Percentiles rank a stretch among this genome's conserved stretches.
Evolutionary conservation across 73 alveolate species (phyloP).

Genomic region (Paramecium biaurelia): DNA sequence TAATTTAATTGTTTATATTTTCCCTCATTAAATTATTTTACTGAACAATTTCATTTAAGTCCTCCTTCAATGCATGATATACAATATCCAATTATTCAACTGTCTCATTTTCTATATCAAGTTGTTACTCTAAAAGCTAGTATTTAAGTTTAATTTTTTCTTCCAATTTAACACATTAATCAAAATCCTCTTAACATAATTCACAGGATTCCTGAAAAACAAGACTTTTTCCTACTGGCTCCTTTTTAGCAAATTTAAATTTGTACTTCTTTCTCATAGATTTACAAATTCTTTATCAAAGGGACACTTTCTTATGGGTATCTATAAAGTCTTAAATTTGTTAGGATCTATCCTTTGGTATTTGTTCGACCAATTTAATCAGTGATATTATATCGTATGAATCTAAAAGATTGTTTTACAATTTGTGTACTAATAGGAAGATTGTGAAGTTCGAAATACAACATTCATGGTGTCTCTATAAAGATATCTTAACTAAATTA

Average conservation of each 20-base stretch:
- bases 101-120: not conserved
- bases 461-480: slow-evolving; percentile 7
- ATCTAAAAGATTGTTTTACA: slow-evolving; percentile 19
- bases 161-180: not conserved
- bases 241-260: not conserved
- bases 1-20: not conserved
- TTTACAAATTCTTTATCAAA: not conserved
- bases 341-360: not conserved
- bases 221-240: slow-evolving; percentile 23
- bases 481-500: not conserved
- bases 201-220: not conserved
- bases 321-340: not conserved
- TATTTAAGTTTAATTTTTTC: not conserved
- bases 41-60: not conserved
- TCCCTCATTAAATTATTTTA: not conserved
- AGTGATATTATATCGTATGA: not conserved
- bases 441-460: not conserved
- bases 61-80: not conserved
- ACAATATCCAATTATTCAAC: slow-evolving; percentile 14
- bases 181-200: slow-evolving; percentile 13
- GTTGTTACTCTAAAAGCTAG: not conserved
- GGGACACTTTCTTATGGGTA: not conserved
- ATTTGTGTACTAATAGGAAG: slow-evolving; percentile 24
- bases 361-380: not conserved
- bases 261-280: not conserved